Base-by-base conservation (phyloP, 2,329 filamentous ascomycete species). In the Microdochium paspali region DNA sequence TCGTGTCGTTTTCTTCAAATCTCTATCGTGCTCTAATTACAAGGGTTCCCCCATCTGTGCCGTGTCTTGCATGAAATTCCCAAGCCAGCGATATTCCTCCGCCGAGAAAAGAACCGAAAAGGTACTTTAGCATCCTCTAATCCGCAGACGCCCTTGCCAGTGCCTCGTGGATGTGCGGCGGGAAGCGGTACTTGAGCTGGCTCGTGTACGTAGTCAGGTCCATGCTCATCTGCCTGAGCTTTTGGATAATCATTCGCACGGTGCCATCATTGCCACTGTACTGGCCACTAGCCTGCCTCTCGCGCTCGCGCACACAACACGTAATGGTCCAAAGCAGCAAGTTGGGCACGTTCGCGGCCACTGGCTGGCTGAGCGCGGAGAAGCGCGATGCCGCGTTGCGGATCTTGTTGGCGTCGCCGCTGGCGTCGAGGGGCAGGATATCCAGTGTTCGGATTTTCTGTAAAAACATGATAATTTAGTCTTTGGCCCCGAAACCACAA, bases 171-270 rank as follows among this genome's bases (percentile, higher is more conserved):
- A 97, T 76, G 59, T 87, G 79, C 31, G 87, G 85, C 45, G 89
- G 88, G 69, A 97, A 78, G 60, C 93, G 83, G 68, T 95, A 97
- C 61, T 87, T 83, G 61, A 97, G 81, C 75, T 95, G 82, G 48
- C 90, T 91, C 15, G 90, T 91, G 71, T 95, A 97, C 13, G 93
- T 86, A 72, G 93, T 95, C 58, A 96, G 68, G 66, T 97, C 91
- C 65, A 90, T 82, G 32, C 87, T 90, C 70, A 87, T 88, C 64
- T 85, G 80, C 68, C 85, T 79, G 59, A 94, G 71, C 58, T 85
- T 76, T 49, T 85, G 81, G 46, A 84, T 81, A 67, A 89, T 77
- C 64, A 72, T 68, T 61, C 69, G 74, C 60, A 76, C 73, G 53
- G 75, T 84, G 48, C 77, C 77, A 59, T 82, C 80, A 65, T 85